Evolutionary conservation across 345 rosid genomes (phyloP), one percentile per base, ranked within the genome.

Genomic region (Moricandia moricandioides): DNA sequence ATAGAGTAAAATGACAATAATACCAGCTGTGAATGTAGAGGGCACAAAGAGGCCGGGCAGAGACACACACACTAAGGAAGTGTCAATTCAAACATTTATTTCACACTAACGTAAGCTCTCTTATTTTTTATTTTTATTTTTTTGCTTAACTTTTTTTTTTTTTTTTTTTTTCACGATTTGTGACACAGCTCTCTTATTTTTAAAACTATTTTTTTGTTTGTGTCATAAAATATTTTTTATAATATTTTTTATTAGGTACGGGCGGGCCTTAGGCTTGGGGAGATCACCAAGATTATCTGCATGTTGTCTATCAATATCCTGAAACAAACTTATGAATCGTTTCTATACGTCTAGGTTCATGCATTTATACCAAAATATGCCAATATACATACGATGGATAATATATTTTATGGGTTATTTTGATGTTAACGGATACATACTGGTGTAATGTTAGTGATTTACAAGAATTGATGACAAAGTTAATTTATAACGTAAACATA

Each of bases 21-120:
- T 37, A 60, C 73, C 73, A 72, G 77, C 73, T 78, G 81, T 78
- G 72, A 71, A 49, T 59, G 69, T 60, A 37, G 57, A 54, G 69
- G 58, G 73, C 69, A 59, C 81, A 72, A 49, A 60, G 81, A 73
- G 77, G 81, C 69, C 67, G 59, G 66, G 77, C 35, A 72, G 39
- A 61, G 72, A 64, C 70, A 84, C 73, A 84, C 73, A 68, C 72
- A 83, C 75, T 47, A 49, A 74, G 76, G 76, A 74, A 74, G 30
- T 76, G 84, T 78, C 78, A 56, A 67, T 66, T 82, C 83, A 63
- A 51, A 72, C 81, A 78, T 66, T 72, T 27, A 66, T 27, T 71
- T 78, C 69, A 71, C 68, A 62, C 70, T 29, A 54, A 54, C 65
- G 69, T 62, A 69, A 76, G 37, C 35, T 17, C 67, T 27, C 55